Base-by-base conservation (phyloP, 495 filamentous ascomycete species). In the Neurospora terricola region DNA sequence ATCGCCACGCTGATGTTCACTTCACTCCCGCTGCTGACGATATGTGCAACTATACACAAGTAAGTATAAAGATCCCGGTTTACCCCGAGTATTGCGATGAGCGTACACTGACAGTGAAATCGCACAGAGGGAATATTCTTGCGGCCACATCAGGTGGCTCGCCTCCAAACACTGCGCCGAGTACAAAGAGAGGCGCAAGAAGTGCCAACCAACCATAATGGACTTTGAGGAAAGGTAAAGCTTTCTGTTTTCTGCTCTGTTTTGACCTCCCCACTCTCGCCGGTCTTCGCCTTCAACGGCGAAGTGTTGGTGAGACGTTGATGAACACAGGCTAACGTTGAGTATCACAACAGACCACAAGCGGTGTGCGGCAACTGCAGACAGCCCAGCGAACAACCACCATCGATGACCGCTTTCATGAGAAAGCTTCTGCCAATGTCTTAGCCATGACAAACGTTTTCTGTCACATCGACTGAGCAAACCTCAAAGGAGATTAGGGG, bases 111-210 rank as follows among this genome's bases (percentile, higher is more conserved):
- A 42, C 12, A 11, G 18, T 14, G 2, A 1, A 11, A 34, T 39
- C 14, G 14, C 30, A 11, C 39, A 76, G 73, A 38, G 73, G 3
- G 75, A 76, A 38, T 74, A 69, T 59, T 39, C 68, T 4, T 76
- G 75, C 69, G 75, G 73, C 36, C 75, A 74, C 39, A 69, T 72
- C 16, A 40, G 18, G 18, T 76, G 75, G 75, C 45, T 76, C 21
- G 71, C 75, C 5, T 74, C 73, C 0, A 71, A 75, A 16, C 75
- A 76, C 12, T 76, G 75, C 42, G 27, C 40, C 40, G 40, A 59
- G 38, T 76, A 72, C 38, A 70, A 69, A 34, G 71, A 21, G 7
- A 40, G 39, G 8, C 69, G 43, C 30, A 48, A 48, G 11, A 69
- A 14, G 16, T 74, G 75, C 21, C 36, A 40, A 34, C 72, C 72